Evolutionary conservation across 805 yeast species (phyloP).

Genomic region (Wilhelminamyces savonicus): DNA sequence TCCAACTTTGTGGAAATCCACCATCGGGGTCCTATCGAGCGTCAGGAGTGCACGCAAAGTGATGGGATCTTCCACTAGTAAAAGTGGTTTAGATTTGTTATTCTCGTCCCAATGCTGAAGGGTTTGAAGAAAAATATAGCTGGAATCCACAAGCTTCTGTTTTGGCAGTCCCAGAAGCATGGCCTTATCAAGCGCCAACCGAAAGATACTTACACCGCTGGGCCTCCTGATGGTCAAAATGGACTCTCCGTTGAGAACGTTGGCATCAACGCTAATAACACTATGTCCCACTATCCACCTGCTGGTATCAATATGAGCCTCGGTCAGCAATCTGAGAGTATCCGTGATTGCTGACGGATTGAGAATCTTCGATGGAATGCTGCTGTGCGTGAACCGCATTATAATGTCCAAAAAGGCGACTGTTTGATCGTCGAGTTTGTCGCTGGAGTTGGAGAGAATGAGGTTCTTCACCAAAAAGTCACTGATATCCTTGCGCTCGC

Average conservation of each 20-base stretch:
- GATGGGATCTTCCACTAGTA: conserved; percentile 43
- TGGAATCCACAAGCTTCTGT: conserved; percentile 31
- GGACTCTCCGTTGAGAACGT: conserved; percentile 45
- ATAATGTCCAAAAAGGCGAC: conserved; percentile 64
- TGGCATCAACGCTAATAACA: conserved; percentile 51
- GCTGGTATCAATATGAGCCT: conserved; percentile 11
- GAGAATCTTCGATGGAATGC: conserved; percentile 47
- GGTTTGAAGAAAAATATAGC: conserved; percentile 47
- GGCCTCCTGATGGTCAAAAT: conserved; percentile 54
- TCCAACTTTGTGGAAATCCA: conserved; percentile 75
- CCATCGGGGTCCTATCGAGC: conserved; percentile 71
- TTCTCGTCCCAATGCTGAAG: conserved; percentile 35
- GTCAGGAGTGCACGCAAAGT: conserved; percentile 47
- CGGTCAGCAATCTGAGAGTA: conserved; percentile 6
- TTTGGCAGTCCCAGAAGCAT: no score
- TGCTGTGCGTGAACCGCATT: conserved; percentile 58
- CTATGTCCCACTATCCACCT: conserved; percentile 61
- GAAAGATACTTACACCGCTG: conserved; percentile 52
- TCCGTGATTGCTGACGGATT: conserved; percentile 2
- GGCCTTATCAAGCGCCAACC: conserved; percentile 34
- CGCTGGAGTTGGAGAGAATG: conserved; percentile 22
- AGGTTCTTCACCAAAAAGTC: conserved; percentile 59
- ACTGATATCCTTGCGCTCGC: conserved; percentile 53
- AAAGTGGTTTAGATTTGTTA: conserved; percentile 36
- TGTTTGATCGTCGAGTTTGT: conserved; percentile 43